A percentile compares a stretch with the other conserved stretches of the same genome.
Evolutionary conservation across 352 stramenopile species (phyloP).

Genomic region (Globisporangium acanthophoron): DNA sequence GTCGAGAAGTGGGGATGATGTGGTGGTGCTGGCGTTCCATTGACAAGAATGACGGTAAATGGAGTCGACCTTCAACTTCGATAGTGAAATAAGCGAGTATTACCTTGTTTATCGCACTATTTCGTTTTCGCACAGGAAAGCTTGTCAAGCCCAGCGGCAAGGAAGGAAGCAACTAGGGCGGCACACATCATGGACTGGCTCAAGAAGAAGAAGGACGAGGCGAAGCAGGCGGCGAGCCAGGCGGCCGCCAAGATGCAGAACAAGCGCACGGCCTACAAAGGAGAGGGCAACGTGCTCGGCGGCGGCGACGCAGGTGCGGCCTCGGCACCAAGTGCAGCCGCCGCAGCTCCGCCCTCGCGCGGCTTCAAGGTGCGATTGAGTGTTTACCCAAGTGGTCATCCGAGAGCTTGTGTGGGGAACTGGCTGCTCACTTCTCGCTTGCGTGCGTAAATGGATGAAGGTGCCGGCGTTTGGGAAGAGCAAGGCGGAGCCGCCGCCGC

Average conservation of each 20-base stretch:
- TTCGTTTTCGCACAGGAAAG: background rate
- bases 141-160: background rate
- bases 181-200: conserved; percentile 53
- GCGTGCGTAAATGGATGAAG: conserved; percentile 6
- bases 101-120: background rate
- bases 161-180: background rate
- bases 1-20: background rate
- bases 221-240: conserved; percentile 45
- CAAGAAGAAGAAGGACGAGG: conserved; percentile 81
- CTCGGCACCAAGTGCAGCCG: conserved; percentile 4
- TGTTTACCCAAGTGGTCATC: too few species aligned
- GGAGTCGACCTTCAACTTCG: background rate
- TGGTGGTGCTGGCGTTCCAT: too few species aligned
- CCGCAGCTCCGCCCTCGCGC: conserved; percentile 10
- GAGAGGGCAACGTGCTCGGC: conserved; percentile 59
- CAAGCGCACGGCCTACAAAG: conserved; percentile 54
- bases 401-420: background rate
- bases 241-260: conserved; percentile 65
- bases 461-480: conserved; percentile 34
- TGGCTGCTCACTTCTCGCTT: too few species aligned
- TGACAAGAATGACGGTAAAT: background rate
- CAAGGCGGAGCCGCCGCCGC: conserved; percentile 23
- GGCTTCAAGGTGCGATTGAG: conserved; percentile 24
- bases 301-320: conserved; percentile 4
- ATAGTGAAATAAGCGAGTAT: background rate